These are phyloP conservation scores for Hemisphaericaspora xylanilytica DNA, from an alignment of 1,139 yeast genomes.

Conservation along the genomic window DNA sequence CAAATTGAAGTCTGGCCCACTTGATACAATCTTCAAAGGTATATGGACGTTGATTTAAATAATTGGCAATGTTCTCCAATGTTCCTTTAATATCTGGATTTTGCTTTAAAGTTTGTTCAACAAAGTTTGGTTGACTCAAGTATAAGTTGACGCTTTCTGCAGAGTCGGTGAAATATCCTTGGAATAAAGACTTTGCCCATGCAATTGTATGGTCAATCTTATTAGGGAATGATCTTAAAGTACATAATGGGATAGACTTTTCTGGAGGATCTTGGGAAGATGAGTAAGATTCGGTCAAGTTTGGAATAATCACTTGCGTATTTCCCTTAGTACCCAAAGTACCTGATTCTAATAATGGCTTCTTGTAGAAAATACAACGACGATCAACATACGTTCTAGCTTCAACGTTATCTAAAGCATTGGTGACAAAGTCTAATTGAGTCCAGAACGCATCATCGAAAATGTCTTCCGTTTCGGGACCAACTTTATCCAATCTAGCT, in stretches of 20 bases:
- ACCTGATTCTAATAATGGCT: constrained; percentile 92
- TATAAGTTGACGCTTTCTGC: constrained; percentile 92
- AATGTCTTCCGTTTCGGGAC: constrained; percentile 84
- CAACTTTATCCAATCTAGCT: constrained; percentile 82
- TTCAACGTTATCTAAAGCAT: constrained; percentile 95
- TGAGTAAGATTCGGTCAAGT: constrained; percentile 89
- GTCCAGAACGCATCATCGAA: constrained; percentile 90
- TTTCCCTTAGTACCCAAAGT: constrained; percentile 98
- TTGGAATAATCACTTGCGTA: constrained; percentile 93
- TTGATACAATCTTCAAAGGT: constrained; percentile 89
- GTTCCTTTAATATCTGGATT: constrained; percentile 89
- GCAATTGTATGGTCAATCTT: constrained; percentile 98
- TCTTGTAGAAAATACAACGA: constrained; percentile 89
- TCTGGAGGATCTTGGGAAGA: constrained; percentile 99
- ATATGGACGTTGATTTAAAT: constrained; percentile 78
- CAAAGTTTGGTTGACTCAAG: constrained; percentile 87
- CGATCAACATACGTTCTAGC: constrained; percentile 98
- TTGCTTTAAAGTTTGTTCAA: constrained; percentile 86
- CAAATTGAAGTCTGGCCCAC: constrained; percentile 94
- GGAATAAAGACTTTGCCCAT: constrained; percentile 96
- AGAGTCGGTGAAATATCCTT: constrained; percentile 86
- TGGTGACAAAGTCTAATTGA: constrained; percentile 80
- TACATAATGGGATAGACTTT: constrained; percentile 94
- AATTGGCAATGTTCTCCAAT: constrained; percentile 70
- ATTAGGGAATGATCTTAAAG: constrained; percentile 94